phyloP scores from a whole-genome alignment of 176 grass and related monocot species.

The Phyllostachys edulis region DNA sequence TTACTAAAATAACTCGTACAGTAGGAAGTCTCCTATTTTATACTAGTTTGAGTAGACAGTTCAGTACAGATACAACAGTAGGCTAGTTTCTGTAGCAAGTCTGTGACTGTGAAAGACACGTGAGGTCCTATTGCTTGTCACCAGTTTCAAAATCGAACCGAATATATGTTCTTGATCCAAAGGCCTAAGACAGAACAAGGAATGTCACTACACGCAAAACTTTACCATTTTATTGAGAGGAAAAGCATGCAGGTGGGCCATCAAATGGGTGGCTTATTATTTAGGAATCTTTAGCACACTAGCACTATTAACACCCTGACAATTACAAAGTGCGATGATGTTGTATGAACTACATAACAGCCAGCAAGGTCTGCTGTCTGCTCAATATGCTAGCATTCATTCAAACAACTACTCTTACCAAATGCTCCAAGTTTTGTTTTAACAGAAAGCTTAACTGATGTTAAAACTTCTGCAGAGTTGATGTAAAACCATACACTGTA shows the following conservation, averaged over 20 bases:
- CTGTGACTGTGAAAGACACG: background rate
- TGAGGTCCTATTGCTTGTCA: background rate
- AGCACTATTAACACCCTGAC: background rate
- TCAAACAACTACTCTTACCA: conserved; percentile 6
- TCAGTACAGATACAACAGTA: background rate
- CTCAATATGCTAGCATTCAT: background rate
- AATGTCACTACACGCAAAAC: background rate
- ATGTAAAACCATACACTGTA: background rate
- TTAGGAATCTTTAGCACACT: background rate
- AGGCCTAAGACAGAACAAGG: background rate
- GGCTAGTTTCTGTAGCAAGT: background rate
- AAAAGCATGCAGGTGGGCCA: background rate
- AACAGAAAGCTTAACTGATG: background rate
- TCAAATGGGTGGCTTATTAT: background rate
- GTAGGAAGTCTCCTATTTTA: background rate
- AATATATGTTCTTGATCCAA: background rate
- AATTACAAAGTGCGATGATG: background rate
- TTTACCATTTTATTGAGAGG: background rate
- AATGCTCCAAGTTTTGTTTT: background rate
- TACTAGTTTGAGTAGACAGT: background rate
- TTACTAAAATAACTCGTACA: conserved; percentile 4
- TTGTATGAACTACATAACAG: conserved; percentile 18
- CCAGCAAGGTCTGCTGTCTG: background rate
- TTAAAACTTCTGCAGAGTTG: background rate
- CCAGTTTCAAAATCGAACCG: background rate